phyloP scores from a whole-genome alignment of 352 stramenopile genomes.

The Phytophthora sp. region DNA sequence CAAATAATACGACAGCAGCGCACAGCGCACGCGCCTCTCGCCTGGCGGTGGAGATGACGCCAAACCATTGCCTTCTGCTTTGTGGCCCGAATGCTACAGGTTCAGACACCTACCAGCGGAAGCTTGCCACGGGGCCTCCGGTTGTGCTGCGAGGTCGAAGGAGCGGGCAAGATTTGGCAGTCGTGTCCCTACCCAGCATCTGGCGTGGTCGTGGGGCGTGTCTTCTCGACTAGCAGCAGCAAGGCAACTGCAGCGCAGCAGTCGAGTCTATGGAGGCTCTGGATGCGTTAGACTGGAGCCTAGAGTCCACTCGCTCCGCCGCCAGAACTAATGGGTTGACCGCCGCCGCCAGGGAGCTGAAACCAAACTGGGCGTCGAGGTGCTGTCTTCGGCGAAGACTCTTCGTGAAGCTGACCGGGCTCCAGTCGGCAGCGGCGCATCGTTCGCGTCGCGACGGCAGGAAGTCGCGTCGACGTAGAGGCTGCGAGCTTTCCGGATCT shows the following conservation, averaged over 20 bases:
- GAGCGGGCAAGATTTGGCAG: not conserved
- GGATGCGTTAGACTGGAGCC: not conserved
- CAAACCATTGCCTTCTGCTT: no score
- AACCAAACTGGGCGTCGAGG: not conserved
- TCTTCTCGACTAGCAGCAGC: not conserved
- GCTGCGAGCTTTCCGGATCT: not conserved
- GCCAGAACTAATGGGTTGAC: not conserved
- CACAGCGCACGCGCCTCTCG: no score
- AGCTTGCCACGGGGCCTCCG: no score
- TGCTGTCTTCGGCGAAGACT: no score
- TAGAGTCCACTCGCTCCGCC: not conserved
- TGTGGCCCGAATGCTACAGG: no score
- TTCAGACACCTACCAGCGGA: no score
- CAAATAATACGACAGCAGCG: no score
- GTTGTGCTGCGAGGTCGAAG: no score
- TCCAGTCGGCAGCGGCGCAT: not conserved
- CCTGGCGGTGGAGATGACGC: no score
- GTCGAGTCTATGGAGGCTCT: not conserved
- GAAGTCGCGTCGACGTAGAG: not conserved
- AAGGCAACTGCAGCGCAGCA: constrained; percentile 1
- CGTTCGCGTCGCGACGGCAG: not conserved
- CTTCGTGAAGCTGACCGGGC: not conserved
- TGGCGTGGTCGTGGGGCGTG: not conserved
- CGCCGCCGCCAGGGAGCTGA: not conserved
- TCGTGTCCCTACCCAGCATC: constrained; percentile 2